These are phyloP conservation scores for Pichia sp. DNA, from an alignment of 1,139 yeast species.

Conservation along the genomic window DNA sequence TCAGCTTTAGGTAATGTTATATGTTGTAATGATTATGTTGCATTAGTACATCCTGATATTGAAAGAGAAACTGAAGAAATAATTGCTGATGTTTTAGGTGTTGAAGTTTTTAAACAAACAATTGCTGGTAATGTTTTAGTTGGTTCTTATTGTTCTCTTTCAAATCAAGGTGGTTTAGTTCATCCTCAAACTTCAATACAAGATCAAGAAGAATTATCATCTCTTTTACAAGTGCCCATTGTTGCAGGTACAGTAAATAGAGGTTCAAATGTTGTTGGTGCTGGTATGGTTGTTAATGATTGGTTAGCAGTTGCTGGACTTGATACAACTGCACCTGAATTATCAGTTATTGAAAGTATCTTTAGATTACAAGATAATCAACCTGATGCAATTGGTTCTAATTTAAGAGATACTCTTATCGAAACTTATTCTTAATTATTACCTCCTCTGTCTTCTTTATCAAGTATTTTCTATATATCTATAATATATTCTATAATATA, in stretches of 20 bases:
- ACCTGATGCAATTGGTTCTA: slow-evolving; percentile 76
- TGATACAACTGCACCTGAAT: slow-evolving; percentile 98
- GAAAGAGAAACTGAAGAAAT: slow-evolving; percentile 99
- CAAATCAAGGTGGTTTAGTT: slow-evolving; percentile 97
- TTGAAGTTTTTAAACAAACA: slow-evolving; percentile 98
- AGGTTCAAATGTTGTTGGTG: slow-evolving; percentile 96
- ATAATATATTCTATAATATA: too few relatives aligned
- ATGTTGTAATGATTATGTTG: slow-evolving; percentile 98
- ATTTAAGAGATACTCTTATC: slow-evolving; percentile 83
- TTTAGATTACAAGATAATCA: slow-evolving; percentile 88
- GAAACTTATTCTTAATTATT: slow-evolving; percentile 55
- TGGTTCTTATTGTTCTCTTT: slow-evolving; percentile 90
- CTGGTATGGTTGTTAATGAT: slow-evolving; percentile 97
- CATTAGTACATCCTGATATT: slow-evolving; percentile 97
- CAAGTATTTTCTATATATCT: too few relatives aligned
- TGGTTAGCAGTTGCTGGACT: slow-evolving; percentile 96
- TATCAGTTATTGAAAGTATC: slow-evolving; percentile 93
- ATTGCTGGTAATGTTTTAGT: slow-evolving; percentile 97
- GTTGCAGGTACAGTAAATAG: slow-evolving; percentile 99
- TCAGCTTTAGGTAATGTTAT: slow-evolving; percentile 97
- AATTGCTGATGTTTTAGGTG: slow-evolving; percentile 98
- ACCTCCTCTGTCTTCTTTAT: not conserved
- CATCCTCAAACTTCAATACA: slow-evolving; percentile 97
- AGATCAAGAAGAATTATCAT: slow-evolving; percentile 96
- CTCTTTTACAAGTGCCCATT: slow-evolving; percentile 91